These are phyloP conservation scores for Fusarium tanahbumbuense DNA, from an alignment of 2,329 filamentous ascomycete genomes.

Conservation along the genomic window DNA sequence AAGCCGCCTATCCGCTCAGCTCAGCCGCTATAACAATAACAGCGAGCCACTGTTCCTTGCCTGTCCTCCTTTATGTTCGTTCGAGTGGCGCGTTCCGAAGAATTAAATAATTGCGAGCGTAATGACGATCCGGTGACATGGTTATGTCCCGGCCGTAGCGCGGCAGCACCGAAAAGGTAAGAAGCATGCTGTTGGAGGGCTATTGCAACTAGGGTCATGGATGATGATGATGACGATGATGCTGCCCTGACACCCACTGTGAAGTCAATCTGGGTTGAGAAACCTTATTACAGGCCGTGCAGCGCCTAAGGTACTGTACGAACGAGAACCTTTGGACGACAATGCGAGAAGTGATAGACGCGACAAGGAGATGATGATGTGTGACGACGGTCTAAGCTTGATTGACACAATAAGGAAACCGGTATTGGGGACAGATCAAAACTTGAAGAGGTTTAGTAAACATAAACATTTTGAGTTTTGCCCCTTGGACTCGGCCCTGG, in stretches of 20 bases:
- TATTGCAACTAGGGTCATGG: conserved; percentile 11
- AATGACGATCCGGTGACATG: conserved; percentile 31
- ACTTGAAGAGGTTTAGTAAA: conserved; percentile 21
- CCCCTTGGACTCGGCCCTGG: conserved; percentile 31
- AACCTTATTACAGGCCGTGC: conserved; percentile 10
- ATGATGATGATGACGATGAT: conserved; percentile 43
- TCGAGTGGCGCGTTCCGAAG: conserved; percentile 26
- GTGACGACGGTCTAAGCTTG: neutral
- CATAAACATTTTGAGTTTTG: conserved; percentile 17
- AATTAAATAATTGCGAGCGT: conserved; percentile 18
- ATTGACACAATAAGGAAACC: neutral
- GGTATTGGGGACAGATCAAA: neutral
- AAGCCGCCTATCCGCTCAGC: neutral
- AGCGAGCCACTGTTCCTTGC: conserved; percentile 20
- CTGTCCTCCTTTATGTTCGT: neutral
- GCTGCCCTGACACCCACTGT: conserved; percentile 38
- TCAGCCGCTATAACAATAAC: conserved; percentile 7
- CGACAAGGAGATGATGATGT: neutral
- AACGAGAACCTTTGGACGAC: neutral
- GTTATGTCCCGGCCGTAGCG: conserved; percentile 30
- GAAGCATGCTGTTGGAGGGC: conserved; percentile 13
- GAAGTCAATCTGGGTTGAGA: conserved; percentile 16
- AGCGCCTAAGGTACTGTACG: neutral
- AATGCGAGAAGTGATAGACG: neutral
- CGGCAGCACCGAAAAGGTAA: conserved; percentile 37